Base-by-base conservation (phyloP, 305 asterid genomes). In the Fraxinus platypoda region DNA sequence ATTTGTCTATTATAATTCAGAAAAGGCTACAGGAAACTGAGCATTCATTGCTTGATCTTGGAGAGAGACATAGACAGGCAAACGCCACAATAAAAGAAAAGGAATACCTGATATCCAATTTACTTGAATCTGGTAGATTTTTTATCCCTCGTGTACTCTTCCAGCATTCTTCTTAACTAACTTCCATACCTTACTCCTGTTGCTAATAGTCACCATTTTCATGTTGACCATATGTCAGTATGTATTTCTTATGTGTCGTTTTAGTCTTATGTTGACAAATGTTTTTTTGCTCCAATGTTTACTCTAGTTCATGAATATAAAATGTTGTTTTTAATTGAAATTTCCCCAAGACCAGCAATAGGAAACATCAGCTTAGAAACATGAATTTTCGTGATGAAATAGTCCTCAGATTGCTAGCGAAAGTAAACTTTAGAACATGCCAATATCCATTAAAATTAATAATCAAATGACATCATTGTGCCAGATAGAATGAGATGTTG, bases 81-180 rank as follows among this genome's bases (percentile, higher is more conserved):
- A 95, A 90, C 80, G 90, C 93, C 81, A 93, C 93, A 66, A 95
- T 95, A 78, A 95, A 93, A 85, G 99, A 95, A 83, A 95, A 94
- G 91, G 98, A 95, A 78, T 95, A 82, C 87, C 86, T 95, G 81
- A 93, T 95, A 89, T 86, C 94, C 86, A 93, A 90, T 87, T 97
- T 95, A 87, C 94, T 94, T 0, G 93, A 89, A 79, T 95, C 98
- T 75, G 99, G 99, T 95, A 85, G 82, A 92, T 81, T 82, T 11
- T 86, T 11, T 86, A 75, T 84, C 72, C 74, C 62, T 78, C 70
- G 30, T 21, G 3, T 57, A n/a, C 35, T 80, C 73, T 62, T 81
- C 37, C 12, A 2, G 72, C 38, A 34, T 30, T 30, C 70, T 30
- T 71, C 41, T 21, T 2, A 71, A 71, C 21, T 6, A 66, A 12